Base-by-base conservation (phyloP, 257 asterid species). In the Nicotiana knightiana region DNA sequence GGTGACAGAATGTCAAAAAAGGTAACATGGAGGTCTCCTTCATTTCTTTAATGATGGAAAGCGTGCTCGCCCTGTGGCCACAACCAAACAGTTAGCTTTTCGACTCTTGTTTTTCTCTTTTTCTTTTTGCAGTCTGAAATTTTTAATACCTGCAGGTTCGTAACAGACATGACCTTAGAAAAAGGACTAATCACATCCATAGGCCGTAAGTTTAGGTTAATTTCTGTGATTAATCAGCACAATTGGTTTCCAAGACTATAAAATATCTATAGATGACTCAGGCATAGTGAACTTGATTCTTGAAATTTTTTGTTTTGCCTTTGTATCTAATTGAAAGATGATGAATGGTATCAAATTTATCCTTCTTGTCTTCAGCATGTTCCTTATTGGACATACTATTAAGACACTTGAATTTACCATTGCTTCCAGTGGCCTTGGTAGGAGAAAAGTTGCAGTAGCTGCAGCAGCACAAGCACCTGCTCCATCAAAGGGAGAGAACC, bases 401-500 rank as follows among this genome's bases (percentile, higher is more conserved):
- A 12, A 53, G 17, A 53, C 58, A 53, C 58, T 53, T 53, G 82
- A 62, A 33, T 24, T 17, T 24, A 81, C 81, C 1, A 82, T 26
- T 21, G 66, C 18, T 51, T 81, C 65, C 1, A 76, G 82, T 6
- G 76, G 81, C 0, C 66, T 33, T 0, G 80, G 77, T 4, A 71
- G 21, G 2, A 55, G 64, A 28, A 58, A 17, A 51, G 32, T 48
- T 18, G 32, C 33, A 3, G 32, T 30, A 18, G 53, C 12, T 46
- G 53, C 76, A 51, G 79, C 43, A 76, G 58, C 86, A 32, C 82
- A 88, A n/a, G 16, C 66, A 15, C 37, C 77, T 5, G 82, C 68
- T 9, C 71, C 82, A 2, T 87, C 93, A 0, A 62, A 79, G 13
- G 54, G 53, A 4, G 79, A 59, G 3, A 30, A 51, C 3, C 84